Percentiles rank a stretch among this genome's conserved stretches.
phyloP scores from a whole-genome alignment of 176 grass and related monocot species.

The Bolboschoenus planiculmis region DNA sequence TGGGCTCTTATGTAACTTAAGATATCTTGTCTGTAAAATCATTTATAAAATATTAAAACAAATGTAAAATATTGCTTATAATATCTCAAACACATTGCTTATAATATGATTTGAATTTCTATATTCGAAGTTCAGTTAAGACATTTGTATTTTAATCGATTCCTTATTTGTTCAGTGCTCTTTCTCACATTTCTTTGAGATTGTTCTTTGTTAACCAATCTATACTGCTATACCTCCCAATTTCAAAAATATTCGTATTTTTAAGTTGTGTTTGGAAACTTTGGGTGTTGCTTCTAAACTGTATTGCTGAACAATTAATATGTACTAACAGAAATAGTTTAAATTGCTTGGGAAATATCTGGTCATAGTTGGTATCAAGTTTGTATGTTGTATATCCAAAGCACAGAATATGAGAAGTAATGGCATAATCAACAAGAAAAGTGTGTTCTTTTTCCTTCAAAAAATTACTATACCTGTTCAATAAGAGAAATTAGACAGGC shows the following conservation, averaged over 20 bases:
- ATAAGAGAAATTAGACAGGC: slow-evolving; percentile 84
- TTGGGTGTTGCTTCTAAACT: neutral
- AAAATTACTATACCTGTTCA: slow-evolving; percentile 50
- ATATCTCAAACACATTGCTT: neutral
- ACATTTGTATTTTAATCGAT: neutral
- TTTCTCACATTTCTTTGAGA: neutral
- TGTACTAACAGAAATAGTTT: neutral
- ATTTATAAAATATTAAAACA: slow-evolving; percentile 6
- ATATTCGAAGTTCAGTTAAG: neutral
- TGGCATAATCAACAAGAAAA: neutral
- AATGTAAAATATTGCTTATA: neutral
- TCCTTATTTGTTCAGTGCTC: neutral
- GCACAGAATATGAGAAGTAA: slow-evolving; percentile 11
- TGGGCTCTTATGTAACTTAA: slow-evolving; percentile 61
- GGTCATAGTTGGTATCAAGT: neutral
- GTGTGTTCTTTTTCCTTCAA: neutral
- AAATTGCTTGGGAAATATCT: neutral
- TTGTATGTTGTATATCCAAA: neutral
- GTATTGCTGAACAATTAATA: too few species aligned
- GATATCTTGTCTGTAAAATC: slow-evolving; percentile 56
- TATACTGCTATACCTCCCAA: neutral
- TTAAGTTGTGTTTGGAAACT: neutral
- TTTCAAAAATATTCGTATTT: neutral
- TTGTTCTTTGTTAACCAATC: neutral
- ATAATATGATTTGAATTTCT: neutral